Percentiles rank a stretch among this genome's conserved stretches.
Evolutionary conservation across 1,284 basidiomycete species (phyloP).

Genomic region (Ustilago shanxiensis): DNA sequence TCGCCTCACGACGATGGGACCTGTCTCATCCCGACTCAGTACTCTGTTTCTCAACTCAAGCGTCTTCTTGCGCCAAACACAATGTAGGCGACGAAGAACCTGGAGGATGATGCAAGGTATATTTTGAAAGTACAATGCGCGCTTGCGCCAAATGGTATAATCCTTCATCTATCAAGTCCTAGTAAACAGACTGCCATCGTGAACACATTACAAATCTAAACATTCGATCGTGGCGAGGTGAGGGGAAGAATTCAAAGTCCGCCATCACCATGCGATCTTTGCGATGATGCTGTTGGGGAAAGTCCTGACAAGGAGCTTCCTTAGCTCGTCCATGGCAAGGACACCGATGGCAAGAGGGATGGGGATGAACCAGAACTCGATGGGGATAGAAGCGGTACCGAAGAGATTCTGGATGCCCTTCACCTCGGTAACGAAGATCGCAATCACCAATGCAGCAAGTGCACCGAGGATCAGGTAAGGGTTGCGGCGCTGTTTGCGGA

Average conservation of each 20-base stretch:
- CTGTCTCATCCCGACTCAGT: too few species aligned
- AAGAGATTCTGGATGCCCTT: slow-evolving; percentile 50
- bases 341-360: slow-evolving; percentile 71
- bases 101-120: slow-evolving; percentile 11
- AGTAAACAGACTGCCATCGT: not conserved
- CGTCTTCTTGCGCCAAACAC: not conserved
- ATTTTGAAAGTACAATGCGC: slow-evolving; percentile 1
- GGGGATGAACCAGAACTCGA: slow-evolving; percentile 74
- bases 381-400: slow-evolving; percentile 70
- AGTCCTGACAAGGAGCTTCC: slow-evolving; percentile 63
- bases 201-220: not conserved
- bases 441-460: slow-evolving; percentile 46
- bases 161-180: slow-evolving; percentile 16
- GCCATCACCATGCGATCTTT: slow-evolving; percentile 63
- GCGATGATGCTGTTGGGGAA: slow-evolving; percentile 65
- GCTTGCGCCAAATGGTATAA: slow-evolving; percentile 1
- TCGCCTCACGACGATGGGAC: too few species aligned
- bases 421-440: slow-evolving; percentile 59
- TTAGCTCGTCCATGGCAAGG: slow-evolving; percentile 68
- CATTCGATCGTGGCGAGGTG: not conserved
- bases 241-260: too few species aligned
- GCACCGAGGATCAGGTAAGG: slow-evolving; percentile 52
- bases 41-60: too few species aligned
- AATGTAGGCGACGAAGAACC: not conserved
- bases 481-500: slow-evolving; percentile 46